Percentiles rank a stretch among this genome's conserved stretches.
phyloP scores from a whole-genome alignment of 2,329 filamentous ascomycete species.

The Amesomyces nigricolor region DNA sequence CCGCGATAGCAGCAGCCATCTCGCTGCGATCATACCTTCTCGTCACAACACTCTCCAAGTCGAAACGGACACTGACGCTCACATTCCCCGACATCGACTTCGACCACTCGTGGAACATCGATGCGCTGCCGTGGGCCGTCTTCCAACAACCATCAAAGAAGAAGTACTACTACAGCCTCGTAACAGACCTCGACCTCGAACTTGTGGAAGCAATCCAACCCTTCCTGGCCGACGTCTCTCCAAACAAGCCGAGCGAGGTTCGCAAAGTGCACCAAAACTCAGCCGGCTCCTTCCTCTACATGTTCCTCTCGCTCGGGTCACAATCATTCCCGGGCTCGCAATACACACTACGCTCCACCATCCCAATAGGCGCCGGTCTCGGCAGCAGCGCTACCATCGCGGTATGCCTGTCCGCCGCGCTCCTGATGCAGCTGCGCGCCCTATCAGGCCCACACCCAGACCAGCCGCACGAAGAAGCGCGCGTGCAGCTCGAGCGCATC shows the following conservation, averaged over 20 bases:
- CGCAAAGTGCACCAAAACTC: constrained; percentile 82
- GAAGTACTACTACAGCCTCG: constrained; percentile 88
- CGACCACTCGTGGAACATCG: constrained; percentile 89
- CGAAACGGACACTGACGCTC: constrained; percentile 77
- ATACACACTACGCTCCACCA: constrained; percentile 88
- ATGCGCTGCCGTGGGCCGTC: constrained; percentile 77
- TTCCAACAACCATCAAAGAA: constrained; percentile 82
- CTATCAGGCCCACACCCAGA: constrained; percentile 88
- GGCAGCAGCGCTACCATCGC: constrained; percentile 93
- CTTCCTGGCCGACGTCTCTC: constrained; percentile 67
- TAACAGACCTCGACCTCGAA: constrained; percentile 77
- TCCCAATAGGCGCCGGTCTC: constrained; percentile 85
- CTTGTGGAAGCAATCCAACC: constrained; percentile 76
- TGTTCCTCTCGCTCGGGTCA: constrained; percentile 82
- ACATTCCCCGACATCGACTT: constrained; percentile 89
- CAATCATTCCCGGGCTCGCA: constrained; percentile 73
- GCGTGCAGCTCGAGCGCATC: constrained; percentile 86
- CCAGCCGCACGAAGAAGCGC: constrained; percentile 81
- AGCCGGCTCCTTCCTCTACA: constrained; percentile 82
- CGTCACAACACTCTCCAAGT: constrained; percentile 90
- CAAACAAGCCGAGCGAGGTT: constrained; percentile 57
- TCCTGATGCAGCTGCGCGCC: constrained; percentile 82
- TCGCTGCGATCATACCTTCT: constrained; percentile 94
- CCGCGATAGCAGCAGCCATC: constrained; percentile 90
- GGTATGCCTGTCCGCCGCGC: constrained; percentile 77